These are phyloP conservation scores for Zymoseptoria brevis DNA, from an alignment of 2,329 filamentous ascomycete genomes.

Conservation along the genomic window DNA sequence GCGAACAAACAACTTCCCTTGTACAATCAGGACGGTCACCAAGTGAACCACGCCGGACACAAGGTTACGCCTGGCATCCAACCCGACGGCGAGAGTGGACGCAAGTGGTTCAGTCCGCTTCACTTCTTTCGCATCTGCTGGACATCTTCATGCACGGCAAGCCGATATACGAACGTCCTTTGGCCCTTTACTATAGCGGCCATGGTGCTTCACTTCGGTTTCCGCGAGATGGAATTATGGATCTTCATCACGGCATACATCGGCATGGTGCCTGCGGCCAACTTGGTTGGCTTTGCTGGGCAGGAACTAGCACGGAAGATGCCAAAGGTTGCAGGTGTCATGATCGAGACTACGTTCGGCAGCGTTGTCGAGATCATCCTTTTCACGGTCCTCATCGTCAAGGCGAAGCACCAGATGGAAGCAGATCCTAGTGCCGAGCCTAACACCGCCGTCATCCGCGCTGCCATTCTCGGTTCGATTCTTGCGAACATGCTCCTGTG, in stretches of 20 bases:
- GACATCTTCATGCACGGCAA: constrained; percentile 38
- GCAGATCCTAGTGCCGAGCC: constrained; percentile 1
- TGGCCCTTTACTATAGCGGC: constrained; percentile 45
- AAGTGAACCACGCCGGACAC: constrained; percentile 40
- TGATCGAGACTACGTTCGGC: constrained; percentile 49
- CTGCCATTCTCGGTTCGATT: constrained; percentile 74
- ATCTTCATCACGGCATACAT: constrained; percentile 44
- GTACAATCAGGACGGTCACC: constrained; percentile 21
- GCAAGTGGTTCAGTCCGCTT: constrained; percentile 37
- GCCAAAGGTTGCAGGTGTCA: constrained; percentile 61
- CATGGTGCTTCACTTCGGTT: constrained; percentile 41
- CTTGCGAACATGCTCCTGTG: constrained; percentile 75
- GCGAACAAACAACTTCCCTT: constrained; percentile 10
- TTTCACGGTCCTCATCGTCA: constrained; percentile 63
- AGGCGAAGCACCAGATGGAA: not conserved
- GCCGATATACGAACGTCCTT: constrained; percentile 41
- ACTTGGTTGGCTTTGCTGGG: constrained; percentile 53
- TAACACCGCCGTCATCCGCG: constrained; percentile 58
- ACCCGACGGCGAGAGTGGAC: constrained; percentile 41
- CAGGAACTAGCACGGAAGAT: constrained; percentile 65
- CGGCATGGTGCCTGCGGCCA: constrained; percentile 44
- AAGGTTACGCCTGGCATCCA: constrained; percentile 36
- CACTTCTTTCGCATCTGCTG: constrained; percentile 40
- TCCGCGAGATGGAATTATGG: constrained; percentile 29
- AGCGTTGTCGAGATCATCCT: constrained; percentile 74